phyloP scores from a whole-genome alignment of 108 stramenopile genomes.

The Discostella pseudostelligera region DNA sequence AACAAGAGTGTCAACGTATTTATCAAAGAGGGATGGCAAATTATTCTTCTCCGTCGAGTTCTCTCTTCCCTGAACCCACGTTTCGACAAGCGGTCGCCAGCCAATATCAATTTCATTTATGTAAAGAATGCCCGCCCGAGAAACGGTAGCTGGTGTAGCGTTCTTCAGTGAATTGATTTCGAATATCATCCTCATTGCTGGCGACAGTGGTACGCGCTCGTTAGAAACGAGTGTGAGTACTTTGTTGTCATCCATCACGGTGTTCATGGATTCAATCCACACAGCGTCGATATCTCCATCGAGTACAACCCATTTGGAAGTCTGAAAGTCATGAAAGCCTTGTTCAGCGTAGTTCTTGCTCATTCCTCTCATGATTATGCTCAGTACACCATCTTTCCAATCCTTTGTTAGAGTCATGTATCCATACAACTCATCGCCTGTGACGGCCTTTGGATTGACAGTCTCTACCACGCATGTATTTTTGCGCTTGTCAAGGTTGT shows the following conservation, averaged over 20 bases:
- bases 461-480: conserved; percentile 80
- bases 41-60: conserved; percentile 57
- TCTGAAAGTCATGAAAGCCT: conserved; percentile 88
- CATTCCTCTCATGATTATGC: conserved; percentile 92
- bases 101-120: conserved; percentile 89
- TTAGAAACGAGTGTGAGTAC: conserved; percentile 89
- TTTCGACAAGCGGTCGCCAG: conserved; percentile 88
- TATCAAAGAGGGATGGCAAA: conserved; percentile 81
- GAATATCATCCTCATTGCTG: conserved; percentile 92
- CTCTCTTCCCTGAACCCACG: conserved; percentile 68
- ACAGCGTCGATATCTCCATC: conserved; percentile 93
- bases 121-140: conserved; percentile 89
- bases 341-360: conserved; percentile 90
- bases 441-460: conserved; percentile 90
- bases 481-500: conserved; percentile 83
- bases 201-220: conserved; percentile 86
- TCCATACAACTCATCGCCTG: conserved; percentile 90
- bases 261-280: conserved; percentile 96
- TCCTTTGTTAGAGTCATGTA: conserved; percentile 92
- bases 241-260: conserved; percentile 95
- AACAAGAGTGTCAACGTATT: conserved; percentile 75
- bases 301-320: conserved; percentile 88
- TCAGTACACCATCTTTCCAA: conserved; percentile 91
- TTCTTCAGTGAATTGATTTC: conserved; percentile 91
- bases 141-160: conserved; percentile 91